These are phyloP conservation scores for Paracorniculantispora psalliotae DNA, from an alignment of 2,329 filamentous ascomycete species.

Conservation along the genomic window DNA sequence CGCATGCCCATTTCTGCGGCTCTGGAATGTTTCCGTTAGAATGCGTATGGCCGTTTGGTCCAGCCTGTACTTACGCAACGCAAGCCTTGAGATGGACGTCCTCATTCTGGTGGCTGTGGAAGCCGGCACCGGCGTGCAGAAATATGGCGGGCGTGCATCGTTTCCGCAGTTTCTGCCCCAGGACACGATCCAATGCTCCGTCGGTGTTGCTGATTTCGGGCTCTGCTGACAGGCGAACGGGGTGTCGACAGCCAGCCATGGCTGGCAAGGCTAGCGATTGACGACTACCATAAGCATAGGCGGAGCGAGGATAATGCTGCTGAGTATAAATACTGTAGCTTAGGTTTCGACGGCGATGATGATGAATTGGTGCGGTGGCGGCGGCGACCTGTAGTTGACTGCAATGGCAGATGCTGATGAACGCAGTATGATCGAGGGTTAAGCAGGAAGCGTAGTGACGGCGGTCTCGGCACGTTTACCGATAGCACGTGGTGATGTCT, in stretches of 20 bases:
- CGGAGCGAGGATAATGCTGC: background rate
- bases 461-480: background rate
- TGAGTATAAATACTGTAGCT: background rate
- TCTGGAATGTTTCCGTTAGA: slow-evolving; percentile 38
- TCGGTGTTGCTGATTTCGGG: slow-evolving; percentile 41
- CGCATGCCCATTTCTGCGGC: slow-evolving; percentile 81
- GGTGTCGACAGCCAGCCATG: slow-evolving; percentile 28
- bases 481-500: background rate
- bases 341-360: background rate
- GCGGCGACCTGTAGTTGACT: background rate
- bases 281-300: slow-evolving; percentile 5
- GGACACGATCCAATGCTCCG: slow-evolving; percentile 37
- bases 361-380: background rate
- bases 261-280: slow-evolving; percentile 17
- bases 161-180: slow-evolving; percentile 30
- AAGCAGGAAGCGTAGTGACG: background rate
- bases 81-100: slow-evolving; percentile 78
- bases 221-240: slow-evolving; percentile 38
- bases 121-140: slow-evolving; percentile 92
- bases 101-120: slow-evolving; percentile 85
- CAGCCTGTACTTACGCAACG: slow-evolving; percentile 61
- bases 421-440: background rate
- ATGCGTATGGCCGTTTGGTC: background rate
- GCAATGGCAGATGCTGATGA: background rate
- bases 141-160: slow-evolving; percentile 68